Evolutionary conservation across 768 basidiomycete genomes (phyloP), one percentile per base, ranked within the genome.

Genomic region (Lactarius quietus): DNA sequence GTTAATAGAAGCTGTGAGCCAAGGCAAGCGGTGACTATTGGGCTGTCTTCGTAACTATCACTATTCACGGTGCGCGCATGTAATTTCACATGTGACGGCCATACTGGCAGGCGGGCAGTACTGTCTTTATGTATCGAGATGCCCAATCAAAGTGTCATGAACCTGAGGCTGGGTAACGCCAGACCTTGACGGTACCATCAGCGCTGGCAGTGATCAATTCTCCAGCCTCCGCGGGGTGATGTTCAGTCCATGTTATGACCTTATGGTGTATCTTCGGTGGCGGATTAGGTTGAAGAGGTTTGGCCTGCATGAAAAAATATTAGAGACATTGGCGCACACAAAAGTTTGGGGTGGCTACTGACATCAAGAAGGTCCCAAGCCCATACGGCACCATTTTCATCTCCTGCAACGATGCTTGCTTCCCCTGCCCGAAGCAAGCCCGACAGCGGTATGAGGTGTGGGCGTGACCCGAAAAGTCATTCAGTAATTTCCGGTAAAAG

Each of bases 301-400:
- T 86, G 10, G 85, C 92, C 95, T 95, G 69, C 29, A 38, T 36
- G 36, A 35, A 45, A 48, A 28, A 28, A 17, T 8, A 10, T 31
- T 17, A 58, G 51, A 54, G 51, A 54, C 51, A 29, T 35, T 1
- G 23, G 26, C 12, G 57, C 33, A 28, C 29, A 48, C 38, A 35
- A 53, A 53, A 33, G 33, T 3, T 33, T 48, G 53, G 58, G 59
- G 53, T 51, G 23, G n/a, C n/a, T n/a, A 77, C 85, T 72, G 76
- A 95, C 95, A 74, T 93, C 90, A 26, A 98, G 83, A 65, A 98
- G 78, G 70, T 96, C 93, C 95, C 95, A 99, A 48, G 86, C 86
- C 93, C 93, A 97, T 3, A 99, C 78, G 66, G 76, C 78, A 0
- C 97, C 97, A 9, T 88, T 83, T 76, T 98, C 97, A 73, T 98